Evolutionary conservation across 768 basidiomycete genomes (phyloP), one percentile per base, ranked within the genome.

Genomic region (Sporobolomyces roseus): DNA sequence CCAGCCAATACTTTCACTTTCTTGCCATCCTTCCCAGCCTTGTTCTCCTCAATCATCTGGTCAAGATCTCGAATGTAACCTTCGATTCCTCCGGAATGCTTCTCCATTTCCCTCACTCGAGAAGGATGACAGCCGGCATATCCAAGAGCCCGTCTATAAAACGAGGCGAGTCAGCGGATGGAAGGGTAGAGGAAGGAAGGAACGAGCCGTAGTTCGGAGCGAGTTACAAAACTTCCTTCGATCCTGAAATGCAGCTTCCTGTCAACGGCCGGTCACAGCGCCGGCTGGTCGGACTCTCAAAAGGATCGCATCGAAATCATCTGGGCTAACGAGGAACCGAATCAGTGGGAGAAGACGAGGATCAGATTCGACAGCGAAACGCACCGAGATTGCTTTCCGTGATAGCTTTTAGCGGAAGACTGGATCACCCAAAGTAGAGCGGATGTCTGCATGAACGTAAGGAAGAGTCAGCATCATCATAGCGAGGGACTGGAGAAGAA

Each of bases 51-150:
- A 19, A 72, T 62, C 4, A 90, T 75, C 30, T 80, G 76, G 66
- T 86, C 84, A 35, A 91, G 79, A 23, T 82, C 84, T 13, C 79
- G 68, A 16, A 90, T 77, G 75, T 91, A 91, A 4, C 80, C 85
- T 1, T 83, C 82, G 0, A 84, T 83, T 0, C 88, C 88, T 19
- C 78, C 82, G 3, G 79, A 77, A 75, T 82, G 82, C 63, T 80
- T 78, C 36, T 87, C 86, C 63, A 90, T 88, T 75, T 91, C 87
- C 10, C 71, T 78, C 1, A 87, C 84, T 25, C 87, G 86, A 21
- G 88, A 90, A 0, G 90, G 90, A 77, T 91, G 90, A 67, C 87
- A 87, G 25, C 90, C 90, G 13, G 86, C 84, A 1, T 91, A 23
- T 87, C 84, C 75, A 85, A 88, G 19, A 89, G 77, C 17, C 81